These are phyloP conservation scores for Picea abies DNA, from an alignment of 83 land plant genomes.

Conservation along the genomic window DNA sequence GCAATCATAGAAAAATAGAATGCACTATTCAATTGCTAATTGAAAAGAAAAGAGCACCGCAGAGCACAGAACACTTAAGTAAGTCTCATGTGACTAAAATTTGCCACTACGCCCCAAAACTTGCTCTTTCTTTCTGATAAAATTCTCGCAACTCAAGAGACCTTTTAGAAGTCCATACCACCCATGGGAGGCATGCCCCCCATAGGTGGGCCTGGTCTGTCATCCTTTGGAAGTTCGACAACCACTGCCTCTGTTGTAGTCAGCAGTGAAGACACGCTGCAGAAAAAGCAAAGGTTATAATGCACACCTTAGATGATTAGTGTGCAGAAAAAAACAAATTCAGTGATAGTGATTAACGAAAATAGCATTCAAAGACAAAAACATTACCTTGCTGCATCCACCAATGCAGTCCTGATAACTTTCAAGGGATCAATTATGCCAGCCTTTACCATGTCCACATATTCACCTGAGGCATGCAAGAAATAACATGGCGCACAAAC, in stretches of 20 bases:
- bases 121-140: not conserved
- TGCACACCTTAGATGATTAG: not conserved
- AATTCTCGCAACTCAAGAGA: not conserved
- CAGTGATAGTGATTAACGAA: not conserved
- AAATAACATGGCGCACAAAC: not conserved
- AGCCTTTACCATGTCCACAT: conserved; percentile 72
- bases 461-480: conserved; percentile 31
- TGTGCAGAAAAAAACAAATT: not conserved
- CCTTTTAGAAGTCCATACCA: conserved; percentile 55
- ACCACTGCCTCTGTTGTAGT: conserved; percentile 87
- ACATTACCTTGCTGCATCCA: conserved; percentile 54
- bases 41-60: not conserved
- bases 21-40: not conserved
- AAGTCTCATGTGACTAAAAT: not conserved
- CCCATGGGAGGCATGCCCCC: conserved; percentile 67
- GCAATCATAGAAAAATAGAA: not conserved
- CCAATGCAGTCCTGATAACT: conserved; percentile 74
- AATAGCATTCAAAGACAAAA: not conserved
- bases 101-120: conserved; percentile 1
- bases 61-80: not conserved
- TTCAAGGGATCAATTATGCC: conserved; percentile 83
- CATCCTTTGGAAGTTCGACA: conserved; percentile 74
- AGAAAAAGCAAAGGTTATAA: not conserved
- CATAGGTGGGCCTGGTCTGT: conserved; percentile 56
- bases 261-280: conserved; percentile 84